Base-by-base conservation (phyloP, 1,139 yeast species). In the Yamadazyma spencermartinsiae region DNA sequence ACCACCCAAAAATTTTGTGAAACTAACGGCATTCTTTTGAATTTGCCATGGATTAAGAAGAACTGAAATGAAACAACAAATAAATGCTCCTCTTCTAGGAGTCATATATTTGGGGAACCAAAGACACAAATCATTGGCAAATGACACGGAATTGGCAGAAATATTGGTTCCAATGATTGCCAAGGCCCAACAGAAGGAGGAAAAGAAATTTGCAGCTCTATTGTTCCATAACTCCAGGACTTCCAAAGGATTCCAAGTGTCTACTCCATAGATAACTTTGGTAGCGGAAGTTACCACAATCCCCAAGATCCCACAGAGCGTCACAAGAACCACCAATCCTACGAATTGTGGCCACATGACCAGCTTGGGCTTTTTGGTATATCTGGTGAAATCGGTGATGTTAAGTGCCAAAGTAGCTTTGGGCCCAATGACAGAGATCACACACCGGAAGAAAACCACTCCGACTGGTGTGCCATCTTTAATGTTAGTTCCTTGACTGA, bases 81-180 rank as follows among this genome's bases (percentile, higher is more conserved):
- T 46, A n/a, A 71, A 43, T 4, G 77, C 72, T 42, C 80, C 82
- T 43, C 82, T 62, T 45, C 64, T 61, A 42, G 76, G 74, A 42
- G 72, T 73, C 50, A 63, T 50, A 40, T 54, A 60, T 40, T 46
- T 57, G 14, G 68, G 68, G 34, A 46, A 54, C 30, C 61, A 45
- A 15, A 58, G 63, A 3, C 60, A 41, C 42, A 63, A 43, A 47
- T 62, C 68, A 61, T 60, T 61, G 20, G 61, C 56, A 20, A 59
- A 51, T 10, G 62, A 55, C 33, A 54, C 49, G 2, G 57, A 52
- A 40, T 58, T 58, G 21, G 56, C 53, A n/a, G 54, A 39, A 3
- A 55, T 51, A 30, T 57, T 54, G 37, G 58, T 52, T 2, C 55
- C 50, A 19, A 56, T 39, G 9, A 56, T 54, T 5, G 54, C 43